Evolutionary conservation across 352 stramenopile genomes (phyloP), one percentile per base, ranked within the genome.

Genomic region (Pythium volutum): DNA sequence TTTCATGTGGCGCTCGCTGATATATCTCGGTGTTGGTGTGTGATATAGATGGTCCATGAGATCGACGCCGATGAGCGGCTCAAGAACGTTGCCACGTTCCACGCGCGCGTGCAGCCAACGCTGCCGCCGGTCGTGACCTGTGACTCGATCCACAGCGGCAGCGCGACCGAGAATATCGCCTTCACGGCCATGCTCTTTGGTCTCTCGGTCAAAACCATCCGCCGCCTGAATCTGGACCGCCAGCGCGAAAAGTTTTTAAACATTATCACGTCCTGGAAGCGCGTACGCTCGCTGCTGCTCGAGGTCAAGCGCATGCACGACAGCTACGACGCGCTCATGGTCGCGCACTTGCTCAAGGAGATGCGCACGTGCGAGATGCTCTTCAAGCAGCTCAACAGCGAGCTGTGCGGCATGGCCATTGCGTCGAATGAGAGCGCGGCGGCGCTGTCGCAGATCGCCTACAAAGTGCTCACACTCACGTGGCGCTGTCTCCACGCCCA

Each of bases 151-250:
- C 77, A 88, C 49, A 74, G 73, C 12, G 70, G 61, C 41, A 88
- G 75, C 29, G 76, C 70, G 7, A 73, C 69, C 3, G 84, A 93
- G 65, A 93, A 93, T 49, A 52, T 89, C n/a, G 71, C 81, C 2
- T 91, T 93, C 43, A 68, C 90, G 50, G 81, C 77, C 14, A 90
- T 93, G 78, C 74, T 93, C 46, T 93, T 93, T 42, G 75, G 79
- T 10, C 57, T 76, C 16, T 83, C 78, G n/a, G 70, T 88, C 71
- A 27, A 62, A 8, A 33, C 34, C 9, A 58, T 62, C 4, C 64
- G 64, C 4, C 64, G 64, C 23, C 57, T 79, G 57, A 74, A 79
- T 38, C 48, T 73, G 41, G 71, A 79, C 4, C 59, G 71, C 11
- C 66, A 72, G 55, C 67, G 71, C 11, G 69, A 66, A 36, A 49